Evolutionary conservation across 129 eudicot species (phyloP).

Genomic region (Centrapalus pauciflorus): DNA sequence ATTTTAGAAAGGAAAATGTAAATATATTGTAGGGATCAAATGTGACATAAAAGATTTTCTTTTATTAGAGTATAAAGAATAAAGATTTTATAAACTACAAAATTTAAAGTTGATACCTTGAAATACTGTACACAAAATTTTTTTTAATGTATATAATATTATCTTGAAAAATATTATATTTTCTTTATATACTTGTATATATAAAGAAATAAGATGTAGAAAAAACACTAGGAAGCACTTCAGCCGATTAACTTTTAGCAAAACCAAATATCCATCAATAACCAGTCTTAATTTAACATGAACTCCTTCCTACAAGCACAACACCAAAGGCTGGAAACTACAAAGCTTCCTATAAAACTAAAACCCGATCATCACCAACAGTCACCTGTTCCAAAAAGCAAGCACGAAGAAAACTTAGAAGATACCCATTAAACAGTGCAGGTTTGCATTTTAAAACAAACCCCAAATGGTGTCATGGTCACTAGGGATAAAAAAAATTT

Average conservation of each 20-base stretch:
- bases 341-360: not conserved
- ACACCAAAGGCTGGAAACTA: not conserved
- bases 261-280: not conserved
- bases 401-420: not conserved
- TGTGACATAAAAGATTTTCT: too few species aligned
- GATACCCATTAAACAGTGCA: not conserved
- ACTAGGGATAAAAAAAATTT: not conserved
- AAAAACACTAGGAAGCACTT: not conserved
- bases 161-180: too few species aligned
- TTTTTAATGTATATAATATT: too few species aligned
- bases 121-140: too few species aligned
- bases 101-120: too few species aligned
- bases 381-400: conserved; percentile 14
- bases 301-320: not conserved
- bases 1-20: too few species aligned
- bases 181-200: too few species aligned
- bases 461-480: not conserved
- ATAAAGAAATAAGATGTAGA: too few species aligned
- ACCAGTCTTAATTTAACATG: not conserved
- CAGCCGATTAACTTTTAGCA: not conserved
- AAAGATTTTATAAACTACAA: too few species aligned
- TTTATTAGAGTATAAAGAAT: too few species aligned
- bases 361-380: not conserved
- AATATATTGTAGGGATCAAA: too few species aligned
- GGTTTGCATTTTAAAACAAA: not conserved